Base-by-base conservation (phyloP, 73 alveolate genomes). In the Tetrahymena elliotti region DNA sequence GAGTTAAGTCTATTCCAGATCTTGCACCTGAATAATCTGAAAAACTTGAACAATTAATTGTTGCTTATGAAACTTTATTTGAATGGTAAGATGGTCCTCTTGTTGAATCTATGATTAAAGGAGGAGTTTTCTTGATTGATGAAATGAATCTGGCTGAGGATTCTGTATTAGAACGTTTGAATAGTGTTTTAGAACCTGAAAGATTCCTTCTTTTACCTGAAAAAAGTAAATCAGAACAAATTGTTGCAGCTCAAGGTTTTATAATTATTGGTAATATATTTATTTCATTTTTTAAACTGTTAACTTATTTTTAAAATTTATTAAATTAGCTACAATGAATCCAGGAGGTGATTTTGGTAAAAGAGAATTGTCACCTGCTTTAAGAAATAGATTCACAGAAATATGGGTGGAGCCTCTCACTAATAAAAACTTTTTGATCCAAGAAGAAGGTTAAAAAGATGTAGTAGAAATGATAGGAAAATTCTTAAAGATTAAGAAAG, bases 71-170 rank as follows among this genome's bases (percentile, higher is more conserved):
- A 68, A 68, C 88, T 33, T 96, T 97, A 27, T 99, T 99, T 96
- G 99, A 98, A 96, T 99, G 99, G 99, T 99, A 97, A 13, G 99
- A 99, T 97, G 99, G 99, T 3, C 99, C 99, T 3, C 93, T 99
- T 83, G 98, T 99, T 16, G 97, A 99, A 52, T 98, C 99, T 54
- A 98, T 99, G 99, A 97, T 98, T 68, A 94, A 97, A 52, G 99
- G 99, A 4, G 99, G 99, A 35, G 96, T 97, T 2, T 98, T 99
- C 53, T 95, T 99, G 16, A 98, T 99, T 38, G 99, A 99, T 97
- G 99, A 99, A 97, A 99, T 99, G 54, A 99, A 99, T 22, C 98
- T 99, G 93, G 99, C 99, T n/a, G 99, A 98, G 84, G 99, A 99
- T 94, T 97, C 99, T 52, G 99, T 99, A 11, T 95, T 99, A 53